Base-by-base conservation (phyloP, 2,329 filamentous ascomycete genomes). In the Cercospora brassicicola region DNA sequence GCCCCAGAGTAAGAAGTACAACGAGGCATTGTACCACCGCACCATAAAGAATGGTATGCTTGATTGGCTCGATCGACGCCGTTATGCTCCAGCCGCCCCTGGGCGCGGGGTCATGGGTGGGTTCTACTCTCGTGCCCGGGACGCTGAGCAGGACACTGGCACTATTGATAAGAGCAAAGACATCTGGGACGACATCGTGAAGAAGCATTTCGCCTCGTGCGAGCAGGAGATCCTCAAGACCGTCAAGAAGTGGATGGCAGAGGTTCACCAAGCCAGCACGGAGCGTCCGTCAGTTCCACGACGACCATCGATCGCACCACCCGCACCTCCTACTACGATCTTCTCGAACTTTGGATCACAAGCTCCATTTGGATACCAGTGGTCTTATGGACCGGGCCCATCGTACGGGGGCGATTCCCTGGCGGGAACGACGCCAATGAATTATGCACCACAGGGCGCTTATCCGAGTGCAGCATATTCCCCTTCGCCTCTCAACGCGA, bases 1-100 rank as follows among this genome's bases (percentile, higher is more conserved):
- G 5, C 18, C 66, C n/a, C 23, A 39, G n/a, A 75, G 75, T 7
- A 68, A 70, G 4, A 45, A 4, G 0, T 81, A 79, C 66, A 80
- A 79, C 62, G 62, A 70, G 5, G 48, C 8, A 1, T 65, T 78
- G 1, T 73, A 76, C 2, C 51, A 62, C 6, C 66, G 75, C 9
- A 80, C 78, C 0, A 71, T 79, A 1, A 69, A 74, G 28, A 69
- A 75, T 15, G 79, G 75, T 4, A 77, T 81, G 67, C 63, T 81
- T 9, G 69, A 71, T 23, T 81, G 78, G 78, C 65, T 79, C 15
- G 66, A 77, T 42, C 45, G 65, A 6, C 64, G 62, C 8, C 56
- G 51, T 13, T 53, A 62, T 18, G 15, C 36, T 42, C 5, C 23
- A 28, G 26, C 48, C 8, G 11, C 9, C 5, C 48, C 23, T 7